Evolutionary conservation across 2,329 filamentous ascomycete genomes (phyloP).

Genomic region (Fusarium drepaniforme): DNA sequence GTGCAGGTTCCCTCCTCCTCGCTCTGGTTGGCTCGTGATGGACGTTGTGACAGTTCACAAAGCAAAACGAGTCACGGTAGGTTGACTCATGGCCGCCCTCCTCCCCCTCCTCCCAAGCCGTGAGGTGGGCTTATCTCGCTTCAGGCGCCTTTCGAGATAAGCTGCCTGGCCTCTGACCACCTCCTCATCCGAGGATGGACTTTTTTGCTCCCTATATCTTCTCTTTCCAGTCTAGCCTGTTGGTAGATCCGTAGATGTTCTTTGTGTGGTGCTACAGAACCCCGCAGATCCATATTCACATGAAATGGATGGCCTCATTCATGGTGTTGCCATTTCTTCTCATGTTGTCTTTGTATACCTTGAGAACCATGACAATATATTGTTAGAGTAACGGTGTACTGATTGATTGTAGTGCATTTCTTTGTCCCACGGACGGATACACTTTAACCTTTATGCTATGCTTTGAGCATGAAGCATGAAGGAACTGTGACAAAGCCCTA

Average conservation of each 20-base stretch:
- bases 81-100: slow-evolving; percentile 31
- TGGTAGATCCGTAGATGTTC: slow-evolving; percentile 23
- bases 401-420: background rate
- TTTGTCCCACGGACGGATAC: background rate
- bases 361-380: slow-evolving; percentile 13
- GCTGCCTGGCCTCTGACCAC: slow-evolving; percentile 21
- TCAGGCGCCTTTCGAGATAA: slow-evolving; percentile 29
- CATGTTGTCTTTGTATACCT: slow-evolving; percentile 2
- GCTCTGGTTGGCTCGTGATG: slow-evolving; percentile 25
- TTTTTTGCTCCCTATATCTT: slow-evolving; percentile 17
- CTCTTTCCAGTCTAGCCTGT: slow-evolving; percentile 26
- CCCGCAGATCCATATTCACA: slow-evolving; percentile 21
- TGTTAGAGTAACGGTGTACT: slow-evolving; percentile 6
- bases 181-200: slow-evolving; percentile 7
- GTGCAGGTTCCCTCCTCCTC: background rate
- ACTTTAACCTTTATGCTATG: background rate
- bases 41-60: slow-evolving; percentile 15
- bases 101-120: slow-evolving; percentile 11
- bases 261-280: slow-evolving; percentile 8
- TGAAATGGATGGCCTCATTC: background rate
- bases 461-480: background rate
- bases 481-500: background rate
- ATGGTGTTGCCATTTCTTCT: slow-evolving; percentile 3
- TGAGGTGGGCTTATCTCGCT: slow-evolving; percentile 15
- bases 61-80: slow-evolving; percentile 22